Conservation (phyloP, 1,284 basidiomycete genomes). For the Wallemia hederae region DNA sequence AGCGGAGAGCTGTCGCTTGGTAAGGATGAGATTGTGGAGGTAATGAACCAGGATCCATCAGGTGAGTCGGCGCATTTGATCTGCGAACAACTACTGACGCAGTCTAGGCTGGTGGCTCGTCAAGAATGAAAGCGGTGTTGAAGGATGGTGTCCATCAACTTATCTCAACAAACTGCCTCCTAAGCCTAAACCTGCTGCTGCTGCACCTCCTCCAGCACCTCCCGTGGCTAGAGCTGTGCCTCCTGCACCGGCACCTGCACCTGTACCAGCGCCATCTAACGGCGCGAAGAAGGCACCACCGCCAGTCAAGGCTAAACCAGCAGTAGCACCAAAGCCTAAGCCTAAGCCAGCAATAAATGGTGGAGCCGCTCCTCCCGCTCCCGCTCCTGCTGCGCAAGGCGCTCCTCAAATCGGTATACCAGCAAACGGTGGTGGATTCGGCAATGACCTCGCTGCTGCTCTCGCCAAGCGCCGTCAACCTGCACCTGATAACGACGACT, state of each 20-base stretch:
- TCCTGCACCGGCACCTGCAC: constrained; percentile 16
- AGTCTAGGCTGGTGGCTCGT: constrained; percentile 63
- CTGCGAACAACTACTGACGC: constrained; percentile 1
- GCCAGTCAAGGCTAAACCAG: constrained; percentile 17
- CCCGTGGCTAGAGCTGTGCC: constrained; percentile 25
- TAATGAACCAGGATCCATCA: constrained; percentile 76
- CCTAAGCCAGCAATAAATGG: constrained; percentile 6
- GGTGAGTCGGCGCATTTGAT: constrained; percentile 18
- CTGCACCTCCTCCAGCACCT: constrained; percentile 35
- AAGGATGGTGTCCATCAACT: constrained; percentile 23
- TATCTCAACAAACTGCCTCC: constrained; percentile 17
- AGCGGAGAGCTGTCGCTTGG: constrained; percentile 56
- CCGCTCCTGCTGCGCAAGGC: not conserved
- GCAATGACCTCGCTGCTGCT: not conserved
- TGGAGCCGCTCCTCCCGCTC: too few relatives aligned
- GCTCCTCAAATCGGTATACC: not conserved
- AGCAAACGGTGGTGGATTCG: not conserved
- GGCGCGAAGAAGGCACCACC: constrained; percentile 17
- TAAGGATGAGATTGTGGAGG: constrained; percentile 75
- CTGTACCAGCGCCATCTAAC: constrained; percentile 13
- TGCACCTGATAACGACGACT: not conserved
- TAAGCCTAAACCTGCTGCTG: constrained; percentile 22
- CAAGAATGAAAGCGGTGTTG: constrained; percentile 52
- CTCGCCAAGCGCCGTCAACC: not conserved
- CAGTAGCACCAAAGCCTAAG: constrained; percentile 16